Evolutionary conservation across 768 basidiomycete genomes (phyloP).

Genomic region (Panellus pusillus): DNA sequence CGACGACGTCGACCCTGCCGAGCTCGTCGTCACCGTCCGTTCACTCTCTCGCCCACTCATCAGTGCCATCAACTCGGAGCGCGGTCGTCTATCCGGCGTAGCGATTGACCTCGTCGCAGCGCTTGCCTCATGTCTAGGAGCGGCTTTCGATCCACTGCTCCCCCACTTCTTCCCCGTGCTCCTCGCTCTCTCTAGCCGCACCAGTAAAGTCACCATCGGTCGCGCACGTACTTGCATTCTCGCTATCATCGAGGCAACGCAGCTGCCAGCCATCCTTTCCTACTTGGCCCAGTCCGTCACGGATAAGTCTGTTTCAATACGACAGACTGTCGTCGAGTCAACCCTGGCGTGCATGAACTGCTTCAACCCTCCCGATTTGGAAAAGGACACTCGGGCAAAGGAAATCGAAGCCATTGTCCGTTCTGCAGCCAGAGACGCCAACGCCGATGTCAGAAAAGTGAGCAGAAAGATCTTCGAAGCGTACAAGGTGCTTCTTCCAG

Average conservation of each 20-base stretch:
- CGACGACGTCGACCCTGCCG: conserved; percentile 50
- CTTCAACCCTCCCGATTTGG: conserved; percentile 78
- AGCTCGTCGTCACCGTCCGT: conserved; percentile 53
- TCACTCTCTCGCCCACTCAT: conserved; percentile 53
- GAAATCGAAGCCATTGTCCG: conserved; percentile 74
- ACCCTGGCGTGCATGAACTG: conserved; percentile 67
- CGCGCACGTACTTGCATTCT: conserved; percentile 64
- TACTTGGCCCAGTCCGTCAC: conserved; percentile 57
- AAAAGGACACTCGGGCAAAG: conserved; percentile 61
- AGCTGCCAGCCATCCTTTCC: conserved; percentile 62
- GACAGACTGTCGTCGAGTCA: conserved; percentile 66
- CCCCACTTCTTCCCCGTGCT: conserved; percentile 68
- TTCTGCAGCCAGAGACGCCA: conserved; percentile 67
- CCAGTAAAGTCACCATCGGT: conserved; percentile 76
- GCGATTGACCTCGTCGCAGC: conserved; percentile 63
- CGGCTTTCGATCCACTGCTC: conserved; percentile 66
- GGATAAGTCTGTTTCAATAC: conserved; percentile 68
- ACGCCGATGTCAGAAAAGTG: conserved; percentile 70
- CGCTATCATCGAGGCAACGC: conserved; percentile 64
- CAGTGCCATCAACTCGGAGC: conserved; percentile 68
- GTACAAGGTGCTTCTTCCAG: conserved; percentile 70
- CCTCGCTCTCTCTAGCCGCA: conserved; percentile 63
- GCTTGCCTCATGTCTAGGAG: conserved; percentile 55
- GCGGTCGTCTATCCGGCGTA: conserved; percentile 66
- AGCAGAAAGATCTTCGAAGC: conserved; percentile 73